Evolutionary conservation across 2,329 filamentous ascomycete genomes (phyloP), one percentile per base, ranked within the genome.

Genomic region (Stachybotrys echinatus): DNA sequence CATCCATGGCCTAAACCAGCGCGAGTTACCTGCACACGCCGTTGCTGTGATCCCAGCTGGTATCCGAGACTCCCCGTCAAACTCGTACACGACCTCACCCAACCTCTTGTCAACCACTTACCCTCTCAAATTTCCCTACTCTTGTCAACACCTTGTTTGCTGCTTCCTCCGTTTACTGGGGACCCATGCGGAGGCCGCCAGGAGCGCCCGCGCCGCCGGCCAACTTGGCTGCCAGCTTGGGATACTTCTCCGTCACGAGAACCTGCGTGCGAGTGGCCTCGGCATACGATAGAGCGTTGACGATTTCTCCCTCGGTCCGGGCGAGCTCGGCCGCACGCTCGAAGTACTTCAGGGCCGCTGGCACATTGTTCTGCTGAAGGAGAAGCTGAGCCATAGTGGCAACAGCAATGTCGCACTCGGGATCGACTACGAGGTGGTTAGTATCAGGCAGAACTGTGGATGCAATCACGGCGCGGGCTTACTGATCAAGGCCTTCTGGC

Each of bases 301-400:
- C 84, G 55, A 97, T 92, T 75, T 99, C 94, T 52, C 88, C 89
- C 63, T 96, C 92, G 31, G 94, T 99, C 61, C 94, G 81, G 44
- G 91, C 92, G 48, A 99, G 84, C 73, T 97, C 92, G 23, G 92
- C 94, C 2, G 94, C 94, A 53, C 90, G 87, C 77, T 97, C 92
- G 66, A 99, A 99, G 77, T 97, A 97, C 71, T 88, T 90, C 57
- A 99, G 84, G 1, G 94, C 94, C 55, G 96, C 89, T 34, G 87
- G 88, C 51, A 99, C 92, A 75, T 96, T 96, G 70, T 94, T 94
- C 76, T 97, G 94, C 71, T 99, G 94, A 34, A 99, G 82, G 48
- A 99, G 85, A 40, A 99, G 83, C 72, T 99, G 94, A 12, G 94
- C 94, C 90, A 99, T 96, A 49, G 94, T 99, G 48, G 94, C 94